These are phyloP conservation scores for Quercus parvula DNA, from an alignment of 306 rosid genomes.

Conservation along the genomic window DNA sequence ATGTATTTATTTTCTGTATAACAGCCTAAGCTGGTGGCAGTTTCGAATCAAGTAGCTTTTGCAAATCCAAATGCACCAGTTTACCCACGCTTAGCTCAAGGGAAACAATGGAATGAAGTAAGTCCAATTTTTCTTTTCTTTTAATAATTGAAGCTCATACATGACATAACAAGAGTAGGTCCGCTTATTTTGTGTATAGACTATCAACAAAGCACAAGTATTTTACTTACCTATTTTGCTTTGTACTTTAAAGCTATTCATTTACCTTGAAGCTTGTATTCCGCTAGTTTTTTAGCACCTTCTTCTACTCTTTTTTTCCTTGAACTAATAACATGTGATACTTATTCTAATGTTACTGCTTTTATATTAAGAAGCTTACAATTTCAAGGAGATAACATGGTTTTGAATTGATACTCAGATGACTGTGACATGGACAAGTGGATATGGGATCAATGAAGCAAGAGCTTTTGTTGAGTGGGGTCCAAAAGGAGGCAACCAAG, in stretches of 20 bases:
- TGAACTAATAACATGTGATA: background rate
- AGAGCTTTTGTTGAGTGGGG: slow-evolving; percentile 92
- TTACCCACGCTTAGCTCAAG: slow-evolving; percentile 93
- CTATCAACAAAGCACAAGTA: background rate
- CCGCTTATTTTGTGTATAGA: slow-evolving; percentile 9
- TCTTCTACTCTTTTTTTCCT: background rate
- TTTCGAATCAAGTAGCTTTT: slow-evolving; percentile 61
- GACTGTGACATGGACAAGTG: slow-evolving; percentile 97
- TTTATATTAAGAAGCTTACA: background rate
- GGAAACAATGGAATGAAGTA: slow-evolving; percentile 87
- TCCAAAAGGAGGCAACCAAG: slow-evolving; percentile 44
- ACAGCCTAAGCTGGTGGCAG: slow-evolving; percentile 82
- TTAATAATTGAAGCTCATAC: background rate
- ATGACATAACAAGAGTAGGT: slow-evolving; percentile 3
- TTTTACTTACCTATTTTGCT: background rate
- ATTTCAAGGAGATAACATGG: slow-evolving; percentile 1
- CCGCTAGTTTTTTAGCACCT: background rate
- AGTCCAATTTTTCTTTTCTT: slow-evolving; percentile 19
- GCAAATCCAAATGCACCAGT: slow-evolving; percentile 83
- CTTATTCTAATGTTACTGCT: slow-evolving; percentile 1
- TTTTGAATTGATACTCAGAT: slow-evolving; percentile 42
- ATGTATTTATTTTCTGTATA: slow-evolving; percentile 12
- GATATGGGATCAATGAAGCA: slow-evolving; percentile 72
- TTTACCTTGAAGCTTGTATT: background rate
- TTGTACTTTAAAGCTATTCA: slow-evolving; percentile 15